phyloP scores from a whole-genome alignment of 192 early-diverging fungal genomes.

The Coemansia sp. region DNA sequence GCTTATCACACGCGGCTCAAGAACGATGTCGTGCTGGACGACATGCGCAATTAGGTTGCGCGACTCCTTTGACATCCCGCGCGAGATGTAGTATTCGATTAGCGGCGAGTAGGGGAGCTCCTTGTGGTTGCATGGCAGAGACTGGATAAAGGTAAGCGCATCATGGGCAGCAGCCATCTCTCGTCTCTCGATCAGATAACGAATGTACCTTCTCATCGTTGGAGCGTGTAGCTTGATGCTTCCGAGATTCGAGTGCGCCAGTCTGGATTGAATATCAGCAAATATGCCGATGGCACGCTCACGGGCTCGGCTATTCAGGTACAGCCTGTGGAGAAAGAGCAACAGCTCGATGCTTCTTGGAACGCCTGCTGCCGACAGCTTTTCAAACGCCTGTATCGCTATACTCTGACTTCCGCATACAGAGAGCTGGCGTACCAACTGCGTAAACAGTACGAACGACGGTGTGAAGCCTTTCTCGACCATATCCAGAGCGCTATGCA shows the following conservation, averaged over 20 bases:
- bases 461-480: conserved; percentile 29
- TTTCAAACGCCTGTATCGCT: conserved; percentile 25
- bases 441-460: conserved; percentile 9
- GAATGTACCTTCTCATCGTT: conserved; percentile 6
- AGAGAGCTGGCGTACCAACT: conserved; percentile 13
- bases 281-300: conserved; percentile 11
- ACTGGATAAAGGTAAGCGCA: conserved; percentile 23
- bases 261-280: conserved; percentile 16
- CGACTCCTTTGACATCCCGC: conserved; percentile 15
- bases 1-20: conserved; percentile 12
- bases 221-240: neutral
- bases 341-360: conserved; percentile 17
- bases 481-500: conserved; percentile 9
- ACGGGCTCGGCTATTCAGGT: neutral
- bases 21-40: conserved; percentile 33
- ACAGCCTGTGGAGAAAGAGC: conserved; percentile 13
- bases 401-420: conserved; percentile 9
- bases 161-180: conserved; percentile 25
- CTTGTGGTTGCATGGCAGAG: conserved; percentile 11
- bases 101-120: conserved; percentile 35
- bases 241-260: conserved; percentile 13
- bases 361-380: conserved; percentile 16
- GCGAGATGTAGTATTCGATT: conserved; percentile 35
- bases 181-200: conserved; percentile 17
- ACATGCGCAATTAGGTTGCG: conserved; percentile 19